phyloP scores from a whole-genome alignment of 2,329 filamentous ascomycete species.

The Colletotrichum lentis region DNA sequence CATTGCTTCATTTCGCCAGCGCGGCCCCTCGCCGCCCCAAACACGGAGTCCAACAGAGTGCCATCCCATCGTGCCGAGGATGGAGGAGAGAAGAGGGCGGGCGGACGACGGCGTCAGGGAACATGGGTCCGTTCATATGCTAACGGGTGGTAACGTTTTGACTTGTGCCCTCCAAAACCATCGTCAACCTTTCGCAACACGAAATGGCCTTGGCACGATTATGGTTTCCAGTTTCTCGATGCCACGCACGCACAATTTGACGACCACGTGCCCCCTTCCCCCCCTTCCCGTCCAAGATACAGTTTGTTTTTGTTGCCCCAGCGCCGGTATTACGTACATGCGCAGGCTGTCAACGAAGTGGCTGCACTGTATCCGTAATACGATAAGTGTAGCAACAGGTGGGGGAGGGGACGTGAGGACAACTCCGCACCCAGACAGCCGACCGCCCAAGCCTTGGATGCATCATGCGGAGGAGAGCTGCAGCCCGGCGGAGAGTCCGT shows the following conservation, averaged over 20 bases:
- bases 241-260: not conserved
- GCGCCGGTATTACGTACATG: constrained; percentile 3
- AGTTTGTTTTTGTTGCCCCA: not conserved
- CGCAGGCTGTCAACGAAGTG: not conserved
- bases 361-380: not conserved
- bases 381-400: not conserved
- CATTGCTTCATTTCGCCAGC: constrained; percentile 14
- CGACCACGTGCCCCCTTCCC: not conserved
- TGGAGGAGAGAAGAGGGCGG: not conserved
- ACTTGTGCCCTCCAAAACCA: not conserved
- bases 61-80: constrained; percentile 28
- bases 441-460: constrained; percentile 11
- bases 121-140: not conserved
- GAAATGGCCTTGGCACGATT: constrained; percentile 19
- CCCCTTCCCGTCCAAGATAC: not conserved
- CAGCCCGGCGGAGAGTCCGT: constrained; percentile 10
- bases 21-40: constrained; percentile 7
- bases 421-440: not conserved
- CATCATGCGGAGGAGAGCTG: not conserved
- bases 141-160: not conserved
- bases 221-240: constrained; percentile 15
- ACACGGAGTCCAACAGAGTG: constrained; percentile 16
- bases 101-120: not conserved
- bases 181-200: constrained; percentile 21
- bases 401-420: not conserved